These are phyloP conservation scores for Metschnikowia continentalis DNA, from an alignment of 805 yeast species.

Conservation along the genomic window DNA sequence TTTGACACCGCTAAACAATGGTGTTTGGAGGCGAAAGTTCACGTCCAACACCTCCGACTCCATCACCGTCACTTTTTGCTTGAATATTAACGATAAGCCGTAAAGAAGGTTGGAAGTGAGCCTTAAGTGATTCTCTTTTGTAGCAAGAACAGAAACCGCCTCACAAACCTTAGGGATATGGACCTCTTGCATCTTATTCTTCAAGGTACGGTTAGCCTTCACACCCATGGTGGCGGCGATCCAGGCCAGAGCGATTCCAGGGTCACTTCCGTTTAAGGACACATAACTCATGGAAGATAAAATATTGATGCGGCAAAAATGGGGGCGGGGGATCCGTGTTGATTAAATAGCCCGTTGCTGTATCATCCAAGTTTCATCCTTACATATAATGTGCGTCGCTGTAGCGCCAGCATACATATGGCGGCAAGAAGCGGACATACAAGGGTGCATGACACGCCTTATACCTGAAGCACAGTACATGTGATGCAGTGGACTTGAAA, in stretches of 20 bases:
- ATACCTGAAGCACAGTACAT: background rate
- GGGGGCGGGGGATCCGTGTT: background rate
- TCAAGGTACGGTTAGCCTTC: conserved; percentile 24
- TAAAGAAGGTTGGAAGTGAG: conserved; percentile 41
- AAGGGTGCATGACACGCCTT: no score
- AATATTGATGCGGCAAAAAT: background rate
- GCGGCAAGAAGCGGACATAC: no score
- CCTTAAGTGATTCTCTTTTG: conserved; percentile 25
- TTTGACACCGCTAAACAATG: background rate
- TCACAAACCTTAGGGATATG: conserved; percentile 43
- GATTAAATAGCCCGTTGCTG: background rate
- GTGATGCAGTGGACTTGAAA: no score
- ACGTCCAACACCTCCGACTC: conserved; percentile 25
- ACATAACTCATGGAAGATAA: background rate
- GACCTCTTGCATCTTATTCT: conserved; percentile 28
- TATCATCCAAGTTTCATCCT: background rate
- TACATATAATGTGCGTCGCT: background rate
- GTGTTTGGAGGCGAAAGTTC: conserved; percentile 1
- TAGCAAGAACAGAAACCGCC: conserved; percentile 10
- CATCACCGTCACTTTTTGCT: conserved; percentile 46
- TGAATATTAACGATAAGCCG: conserved; percentile 48
- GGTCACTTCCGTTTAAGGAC: background rate
- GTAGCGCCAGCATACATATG: background rate
- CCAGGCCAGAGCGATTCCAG: conserved; percentile 28
- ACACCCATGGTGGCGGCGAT: conserved; percentile 41